These are phyloP conservation scores for Dichotomopilus funicola DNA, from an alignment of 2,329 filamentous ascomycete species.

Conservation along the genomic window DNA sequence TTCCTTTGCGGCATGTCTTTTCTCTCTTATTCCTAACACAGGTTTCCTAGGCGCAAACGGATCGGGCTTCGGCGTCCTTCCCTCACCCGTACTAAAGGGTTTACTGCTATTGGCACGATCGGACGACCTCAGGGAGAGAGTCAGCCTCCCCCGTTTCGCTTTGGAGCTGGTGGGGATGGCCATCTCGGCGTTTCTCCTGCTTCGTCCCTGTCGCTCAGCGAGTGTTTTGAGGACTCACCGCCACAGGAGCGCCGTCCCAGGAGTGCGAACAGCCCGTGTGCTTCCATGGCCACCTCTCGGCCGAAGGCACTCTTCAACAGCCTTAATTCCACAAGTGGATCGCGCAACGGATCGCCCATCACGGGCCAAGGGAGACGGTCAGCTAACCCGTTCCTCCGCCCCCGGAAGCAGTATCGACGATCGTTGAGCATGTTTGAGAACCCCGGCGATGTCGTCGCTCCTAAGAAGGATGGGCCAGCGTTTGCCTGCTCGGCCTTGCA, in stretches of 20 bases:
- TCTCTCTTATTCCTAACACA: constrained; percentile 19
- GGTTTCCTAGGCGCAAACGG: constrained; percentile 52
- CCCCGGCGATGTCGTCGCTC: constrained; percentile 78
- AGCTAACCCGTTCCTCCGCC: constrained; percentile 65
- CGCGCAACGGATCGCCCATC: constrained; percentile 70
- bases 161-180: constrained; percentile 44
- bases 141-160: constrained; percentile 68
- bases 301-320: constrained; percentile 60
- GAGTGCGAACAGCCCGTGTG: constrained; percentile 53
- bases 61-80: constrained; percentile 66
- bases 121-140: constrained; percentile 55
- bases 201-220: constrained; percentile 62
- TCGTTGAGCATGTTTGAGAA: constrained; percentile 98
- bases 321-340: constrained; percentile 42
- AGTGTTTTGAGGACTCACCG: constrained; percentile 77
- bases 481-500: constrained; percentile 49
- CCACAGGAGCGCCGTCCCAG: constrained; percentile 60
- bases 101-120: constrained; percentile 60
- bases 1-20: constrained; percentile 16
- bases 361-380: constrained; percentile 63
- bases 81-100: constrained; percentile 66
- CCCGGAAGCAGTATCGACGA: constrained; percentile 81
- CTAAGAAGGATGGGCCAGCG: constrained; percentile 56
- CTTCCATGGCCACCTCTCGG: constrained; percentile 44
- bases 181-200: constrained; percentile 38